These are phyloP conservation scores for Alternaria incomplexa DNA, from an alignment of 2,329 filamentous ascomycete genomes.

Conservation along the genomic window DNA sequence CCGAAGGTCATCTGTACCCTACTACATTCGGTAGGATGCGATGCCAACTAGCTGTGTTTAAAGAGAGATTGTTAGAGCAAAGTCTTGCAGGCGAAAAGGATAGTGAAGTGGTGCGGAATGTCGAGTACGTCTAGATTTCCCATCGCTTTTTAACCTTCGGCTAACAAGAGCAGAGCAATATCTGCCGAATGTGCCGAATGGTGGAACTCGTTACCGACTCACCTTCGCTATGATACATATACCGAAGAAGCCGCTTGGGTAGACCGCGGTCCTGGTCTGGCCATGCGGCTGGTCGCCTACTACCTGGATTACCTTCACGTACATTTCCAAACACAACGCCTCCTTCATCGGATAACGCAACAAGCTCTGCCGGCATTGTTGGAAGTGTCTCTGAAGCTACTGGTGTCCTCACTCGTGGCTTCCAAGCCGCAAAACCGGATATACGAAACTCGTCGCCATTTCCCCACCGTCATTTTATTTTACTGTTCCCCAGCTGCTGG, in stretches of 20 bases:
- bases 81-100: constrained; percentile 42
- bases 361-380: constrained; percentile 39
- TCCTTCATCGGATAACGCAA: constrained; percentile 42
- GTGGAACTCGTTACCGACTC: constrained; percentile 38
- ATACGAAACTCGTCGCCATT: constrained; percentile 40
- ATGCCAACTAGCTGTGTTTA: constrained; percentile 34
- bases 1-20: constrained; percentile 31
- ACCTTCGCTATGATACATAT: constrained; percentile 45
- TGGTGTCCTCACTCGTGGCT: constrained; percentile 38
- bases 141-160: neutral
- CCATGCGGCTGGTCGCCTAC: constrained; percentile 36
- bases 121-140: constrained; percentile 29
- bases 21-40: constrained; percentile 37
- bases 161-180: constrained; percentile 31
- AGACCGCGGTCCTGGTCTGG: constrained; percentile 26
- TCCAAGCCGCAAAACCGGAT: constrained; percentile 40
- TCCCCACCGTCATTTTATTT: constrained; percentile 43
- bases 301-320: constrained; percentile 45
- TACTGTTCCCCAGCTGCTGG: constrained; percentile 46
- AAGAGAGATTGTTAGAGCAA: constrained; percentile 41
- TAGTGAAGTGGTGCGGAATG: constrained; percentile 34
- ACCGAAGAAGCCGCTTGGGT: constrained; percentile 41
- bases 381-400: constrained; percentile 42
- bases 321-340: constrained; percentile 43
- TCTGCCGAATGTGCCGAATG: constrained; percentile 31